Conservation (phyloP, 148 eudicot species). For the Heliosperma pusillum region DNA sequence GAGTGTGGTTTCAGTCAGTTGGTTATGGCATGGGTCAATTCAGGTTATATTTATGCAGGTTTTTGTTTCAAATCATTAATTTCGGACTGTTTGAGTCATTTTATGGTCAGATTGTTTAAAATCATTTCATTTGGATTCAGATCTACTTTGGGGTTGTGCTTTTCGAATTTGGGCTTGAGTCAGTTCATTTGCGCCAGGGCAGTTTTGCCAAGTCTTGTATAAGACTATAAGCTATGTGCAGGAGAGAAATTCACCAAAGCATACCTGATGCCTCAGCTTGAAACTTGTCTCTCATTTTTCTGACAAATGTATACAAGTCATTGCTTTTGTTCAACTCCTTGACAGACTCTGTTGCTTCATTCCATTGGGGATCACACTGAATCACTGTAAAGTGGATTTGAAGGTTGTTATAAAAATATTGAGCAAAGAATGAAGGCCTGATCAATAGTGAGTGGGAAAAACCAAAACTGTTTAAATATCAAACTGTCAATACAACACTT, state of each 20-base stretch:
- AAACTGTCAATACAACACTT: constrained; percentile 30
- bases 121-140: too few species aligned
- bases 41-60: too few species aligned
- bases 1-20: too few species aligned
- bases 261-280: constrained; percentile 64
- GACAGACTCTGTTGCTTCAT: constrained; percentile 42
- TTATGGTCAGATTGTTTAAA: too few species aligned
- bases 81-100: too few species aligned
- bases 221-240: constrained; percentile 5
- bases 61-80: too few species aligned
- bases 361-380: constrained; percentile 59
- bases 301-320: constrained; percentile 67
- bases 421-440: not conserved
- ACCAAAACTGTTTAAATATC: not conserved
- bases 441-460: not conserved
- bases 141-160: too few species aligned
- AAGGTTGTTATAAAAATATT: not conserved
- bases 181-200: not conserved
- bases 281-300: constrained; percentile 79
- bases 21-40: too few species aligned
- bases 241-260: not conserved
- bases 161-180: not conserved
- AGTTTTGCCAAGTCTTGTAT: not conserved
- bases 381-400: constrained; percentile 52
- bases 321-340: constrained; percentile 61